Evolutionary conservation across 192 early-diverging fungal genomes (phyloP), one percentile per base, ranked within the genome.

Genomic region (Dispira parvispora): DNA sequence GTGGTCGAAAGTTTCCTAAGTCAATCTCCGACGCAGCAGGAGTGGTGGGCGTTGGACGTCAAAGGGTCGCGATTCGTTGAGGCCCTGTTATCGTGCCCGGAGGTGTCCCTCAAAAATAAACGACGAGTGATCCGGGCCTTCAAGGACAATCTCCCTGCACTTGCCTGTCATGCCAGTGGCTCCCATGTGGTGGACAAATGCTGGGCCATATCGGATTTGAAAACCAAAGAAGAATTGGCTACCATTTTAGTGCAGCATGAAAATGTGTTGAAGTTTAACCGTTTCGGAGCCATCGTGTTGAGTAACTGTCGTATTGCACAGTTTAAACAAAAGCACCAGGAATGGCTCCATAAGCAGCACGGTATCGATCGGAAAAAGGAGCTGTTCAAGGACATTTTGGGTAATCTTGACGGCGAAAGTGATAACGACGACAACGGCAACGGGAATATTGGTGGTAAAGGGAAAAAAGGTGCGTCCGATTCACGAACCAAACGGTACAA

Each of bases 301-400:
- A 80, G 87, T 61, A 89, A 89, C 65, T 91, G 88, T 73, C 73
- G 80, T 45, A 79, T 88, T 54, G 87, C 89, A 60, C 71, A 72
- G 63, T 93, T 82, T 72, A 87, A 87, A 73, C 66, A 77, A 60
- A 70, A 78, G 64, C 75, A 80, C n/a, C 81, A 83, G 18, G 86
- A 87, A 68, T 93, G 90, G 90, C 75, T 78, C 3, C 81, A 82
- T 71, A 73, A 75, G 62, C 78, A 88, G 70, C 78, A 79, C 72
- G 86, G 84, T 12, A 67, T 80, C 43, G 85, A 90, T 58, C 78
- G 82, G 63, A 83, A 85, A 67, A 73, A 75, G 69, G 82, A 80
- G 14, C 84, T 92, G 85, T 90, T 92, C 64, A 81, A 80, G 66
- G 89, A 89, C 63, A 80, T 90, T 67, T 63, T 88, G 20, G 85